phyloP scores from a whole-genome alignment of 768 basidiomycete species.

The Collybia mongolica region DNA sequence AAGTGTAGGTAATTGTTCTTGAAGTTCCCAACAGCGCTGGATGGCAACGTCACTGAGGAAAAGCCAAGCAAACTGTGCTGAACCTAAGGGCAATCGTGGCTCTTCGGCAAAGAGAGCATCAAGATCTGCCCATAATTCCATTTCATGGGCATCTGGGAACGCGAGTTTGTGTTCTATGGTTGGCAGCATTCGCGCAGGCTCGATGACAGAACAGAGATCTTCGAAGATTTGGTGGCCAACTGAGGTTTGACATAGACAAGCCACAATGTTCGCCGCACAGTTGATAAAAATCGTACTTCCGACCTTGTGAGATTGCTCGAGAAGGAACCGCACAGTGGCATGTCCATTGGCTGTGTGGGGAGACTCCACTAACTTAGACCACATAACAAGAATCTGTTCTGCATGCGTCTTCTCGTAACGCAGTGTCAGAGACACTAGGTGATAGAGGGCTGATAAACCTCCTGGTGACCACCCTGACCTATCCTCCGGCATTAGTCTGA shows the following conservation, averaged over 20 bases:
- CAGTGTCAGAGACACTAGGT: slow-evolving; percentile 80
- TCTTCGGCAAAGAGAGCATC: slow-evolving; percentile 74
- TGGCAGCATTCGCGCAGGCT: slow-evolving; percentile 82
- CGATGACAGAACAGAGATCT: slow-evolving; percentile 82
- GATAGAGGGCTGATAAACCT: slow-evolving; percentile 68
- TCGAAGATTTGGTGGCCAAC: slow-evolving; percentile 74
- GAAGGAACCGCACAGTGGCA: slow-evolving; percentile 76
- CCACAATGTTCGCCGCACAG: slow-evolving; percentile 79
- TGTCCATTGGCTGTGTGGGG: slow-evolving; percentile 74
- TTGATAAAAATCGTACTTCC: slow-evolving; percentile 75
- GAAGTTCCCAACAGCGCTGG: slow-evolving; percentile 74
- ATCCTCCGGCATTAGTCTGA: slow-evolving; percentile 67
- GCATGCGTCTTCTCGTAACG: slow-evolving; percentile 73
- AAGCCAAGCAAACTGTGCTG: slow-evolving; percentile 86
- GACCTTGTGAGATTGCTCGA: slow-evolving; percentile 86
- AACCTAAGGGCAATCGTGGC: slow-evolving; percentile 68
- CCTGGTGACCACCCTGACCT: slow-evolving; percentile 53
- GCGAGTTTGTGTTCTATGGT: slow-evolving; percentile 69
- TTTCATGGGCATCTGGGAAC: slow-evolving; percentile 61
- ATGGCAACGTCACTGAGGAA: slow-evolving; percentile 78
- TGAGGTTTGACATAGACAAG: slow-evolving; percentile 77
- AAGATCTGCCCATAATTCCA: slow-evolving; percentile 79
- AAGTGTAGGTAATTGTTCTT: slow-evolving; percentile 66
- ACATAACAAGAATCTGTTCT: slow-evolving; percentile 78
- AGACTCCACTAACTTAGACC: slow-evolving; percentile 74